Evolutionary conservation across 495 filamentous ascomycete genomes (phyloP).

Genomic region (Bacidia gigantensis): DNA sequence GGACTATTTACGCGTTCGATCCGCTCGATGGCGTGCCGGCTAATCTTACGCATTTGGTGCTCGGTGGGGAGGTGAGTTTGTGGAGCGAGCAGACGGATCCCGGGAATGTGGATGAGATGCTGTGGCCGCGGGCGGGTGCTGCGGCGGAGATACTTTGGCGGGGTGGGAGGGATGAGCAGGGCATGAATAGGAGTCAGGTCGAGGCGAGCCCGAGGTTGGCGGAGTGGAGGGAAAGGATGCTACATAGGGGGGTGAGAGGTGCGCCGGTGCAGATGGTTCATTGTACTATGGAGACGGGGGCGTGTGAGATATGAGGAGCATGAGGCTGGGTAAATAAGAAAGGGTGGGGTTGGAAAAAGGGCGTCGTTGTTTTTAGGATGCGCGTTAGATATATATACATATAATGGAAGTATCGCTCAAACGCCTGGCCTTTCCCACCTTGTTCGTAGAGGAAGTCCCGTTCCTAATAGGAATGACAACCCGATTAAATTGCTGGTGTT

Average conservation of each 20-base stretch:
- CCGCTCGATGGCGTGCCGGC: constrained; percentile 46
- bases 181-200: constrained; percentile 15
- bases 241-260: constrained; percentile 11
- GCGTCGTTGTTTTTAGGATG: too few relatives aligned
- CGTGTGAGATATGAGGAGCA: too few relatives aligned
- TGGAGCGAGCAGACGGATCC: constrained; percentile 70
- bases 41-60: constrained; percentile 44
- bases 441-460: too few relatives aligned
- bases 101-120: constrained; percentile 49
- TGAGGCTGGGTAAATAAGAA: too few relatives aligned
- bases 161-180: constrained; percentile 8
- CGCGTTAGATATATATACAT: too few relatives aligned
- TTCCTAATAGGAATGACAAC: too few relatives aligned
- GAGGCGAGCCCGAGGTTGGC: constrained; percentile 14
- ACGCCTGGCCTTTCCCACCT: too few relatives aligned
- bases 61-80: constrained; percentile 64
- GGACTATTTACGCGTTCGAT: constrained; percentile 63
- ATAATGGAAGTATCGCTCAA: too few relatives aligned
- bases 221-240: constrained; percentile 19
- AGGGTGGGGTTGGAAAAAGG: too few relatives aligned
- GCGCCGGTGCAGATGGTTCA: constrained; percentile 17
- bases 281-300: constrained; percentile 11
- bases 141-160: constrained; percentile 27
- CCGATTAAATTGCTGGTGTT: too few relatives aligned
- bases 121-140: constrained; percentile 66